A percentile compares a stretch with the other conserved stretches of the same genome.
Evolutionary conservation across 139 green algal genomes (phyloP).

Genomic region (Tetratostichococcus sp.): DNA sequence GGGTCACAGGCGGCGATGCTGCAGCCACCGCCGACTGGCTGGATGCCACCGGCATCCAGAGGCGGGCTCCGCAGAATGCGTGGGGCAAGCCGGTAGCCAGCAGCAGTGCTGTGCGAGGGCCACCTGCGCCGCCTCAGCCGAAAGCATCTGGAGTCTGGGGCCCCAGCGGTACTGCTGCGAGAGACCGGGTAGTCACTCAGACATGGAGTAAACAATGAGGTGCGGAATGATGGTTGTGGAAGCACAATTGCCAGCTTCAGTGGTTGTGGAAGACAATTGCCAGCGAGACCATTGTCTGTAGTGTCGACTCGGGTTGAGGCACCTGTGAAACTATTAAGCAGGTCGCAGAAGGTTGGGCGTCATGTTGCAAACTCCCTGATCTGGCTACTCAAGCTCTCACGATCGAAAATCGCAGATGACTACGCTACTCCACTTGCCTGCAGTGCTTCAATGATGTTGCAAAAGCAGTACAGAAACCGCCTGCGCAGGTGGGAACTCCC

Average conservation of each 20-base stretch:
- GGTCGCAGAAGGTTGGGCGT: no score
- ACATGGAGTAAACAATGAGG: constrained; percentile 23
- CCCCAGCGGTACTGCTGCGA: constrained; percentile 1
- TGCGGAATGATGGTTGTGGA: not conserved
- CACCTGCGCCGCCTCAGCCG: not conserved
- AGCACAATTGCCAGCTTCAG: not conserved
- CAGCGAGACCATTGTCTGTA: no score
- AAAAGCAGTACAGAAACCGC: no score
- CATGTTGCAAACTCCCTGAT: no score
- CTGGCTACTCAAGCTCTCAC: no score
- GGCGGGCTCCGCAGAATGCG: constrained; percentile 28
- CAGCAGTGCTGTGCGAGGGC: constrained; percentile 14
- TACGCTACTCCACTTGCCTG: no score
- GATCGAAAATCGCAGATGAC: no score
- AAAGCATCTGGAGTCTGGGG: constrained; percentile 11
- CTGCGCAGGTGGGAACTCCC: no score
- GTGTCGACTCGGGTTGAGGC: no score
- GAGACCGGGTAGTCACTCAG: constrained; percentile 14
- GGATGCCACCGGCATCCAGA: constrained; percentile 9
- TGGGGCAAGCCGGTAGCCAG: constrained; percentile 19
- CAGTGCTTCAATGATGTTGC: no score
- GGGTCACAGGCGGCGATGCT: constrained; percentile 20
- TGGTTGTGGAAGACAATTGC: no score
- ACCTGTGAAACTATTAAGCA: no score
- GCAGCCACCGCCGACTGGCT: constrained; percentile 9